These are phyloP conservation scores for Stephania yunnanensis DNA, from an alignment of 164 flowering plant species.

Conservation along the genomic window DNA sequence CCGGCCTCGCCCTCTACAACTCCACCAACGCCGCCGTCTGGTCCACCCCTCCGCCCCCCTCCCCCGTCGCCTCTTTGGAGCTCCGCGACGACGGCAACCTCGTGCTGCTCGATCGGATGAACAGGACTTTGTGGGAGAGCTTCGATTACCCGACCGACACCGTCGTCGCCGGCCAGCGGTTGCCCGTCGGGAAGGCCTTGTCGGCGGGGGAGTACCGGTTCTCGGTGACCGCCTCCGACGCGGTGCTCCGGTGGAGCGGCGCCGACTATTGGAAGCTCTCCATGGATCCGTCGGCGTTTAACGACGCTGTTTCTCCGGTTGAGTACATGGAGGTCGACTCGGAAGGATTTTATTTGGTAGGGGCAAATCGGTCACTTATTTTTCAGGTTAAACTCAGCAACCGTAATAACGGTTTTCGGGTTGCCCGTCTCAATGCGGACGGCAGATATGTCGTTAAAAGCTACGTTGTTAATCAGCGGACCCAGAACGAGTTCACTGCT, in stretches of 20 bases:
- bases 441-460: conserved; percentile 49
- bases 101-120: conserved; percentile 46
- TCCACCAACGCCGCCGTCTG: conserved; percentile 34
- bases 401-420: conserved; percentile 32
- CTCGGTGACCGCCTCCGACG: conserved; percentile 35
- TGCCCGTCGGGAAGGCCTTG: conserved; percentile 30
- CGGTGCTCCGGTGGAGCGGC: conserved; percentile 48
- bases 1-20: conserved; percentile 42
- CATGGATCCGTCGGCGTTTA: conserved; percentile 44
- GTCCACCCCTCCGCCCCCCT: conserved; percentile 50
- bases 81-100: conserved; percentile 65
- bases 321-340: conserved; percentile 40
- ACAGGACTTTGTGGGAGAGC: conserved; percentile 63
- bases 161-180: conserved; percentile 55
- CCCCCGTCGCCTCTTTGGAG: conserved; percentile 34
- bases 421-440: conserved; percentile 38
- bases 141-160: conserved; percentile 63
- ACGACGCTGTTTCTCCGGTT: conserved; percentile 30
- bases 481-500: conserved; percentile 28
- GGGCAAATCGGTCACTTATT: conserved; percentile 32
- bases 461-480: conserved; percentile 22
- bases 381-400: conserved; percentile 33
- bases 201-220: conserved; percentile 44
- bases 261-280: conserved; percentile 63
- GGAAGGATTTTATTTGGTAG: conserved; percentile 52